Base-by-base conservation (phyloP, 2,329 filamentous ascomycete genomes). In the Eutypella sp. region DNA sequence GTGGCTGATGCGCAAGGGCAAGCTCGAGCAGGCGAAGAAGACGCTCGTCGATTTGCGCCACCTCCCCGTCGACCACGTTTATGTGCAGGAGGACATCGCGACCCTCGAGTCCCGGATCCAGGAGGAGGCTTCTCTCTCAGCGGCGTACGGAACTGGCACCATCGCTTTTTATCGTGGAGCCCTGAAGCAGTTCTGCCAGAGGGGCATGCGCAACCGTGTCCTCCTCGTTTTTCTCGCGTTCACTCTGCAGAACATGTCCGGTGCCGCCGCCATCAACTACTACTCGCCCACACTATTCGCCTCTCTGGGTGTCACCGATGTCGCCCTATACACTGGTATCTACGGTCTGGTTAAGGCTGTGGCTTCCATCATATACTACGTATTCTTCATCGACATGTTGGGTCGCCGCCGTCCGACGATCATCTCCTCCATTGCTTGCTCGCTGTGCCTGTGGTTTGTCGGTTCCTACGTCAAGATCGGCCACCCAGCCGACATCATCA, bases 391-490 rank as follows among this genome's bases (percentile, higher is more conserved):
- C 44, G 68, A 71, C 31, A 47, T 65, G n/a, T 62, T 65, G 59
- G 69, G 69, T 25, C 64, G 68, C 16, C 61, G 67, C 4, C 56
- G 61, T 41, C 68, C 67, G 1, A 67, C 72, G 2, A 72, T 78
- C 33, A 63, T 73, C 56, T 74, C 73, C 1, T 75, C 72, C 0
- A 58, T 72, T 11, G 64, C 68, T 6, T 75, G 74, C 39, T 74
- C 70, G 2, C 54, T 70, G 1, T 74, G 72, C 31, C 69, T 78
- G 51, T 77, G 71, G 66, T 70, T 74, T 40, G 70, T 78, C 3
- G 76, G 74, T 1, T 71, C 71, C 6, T 79, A 78, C 48, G 74
- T 79, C 33, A 73, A 75, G 58, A 70, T 72, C 39, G 71, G 70
- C 2, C 71, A 76, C 41, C 74, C 75, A 0, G 67, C 71, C 8